These are phyloP conservation scores for Evansstolkia leycettana DNA, from an alignment of 495 filamentous ascomycete genomes.

Conservation along the genomic window DNA sequence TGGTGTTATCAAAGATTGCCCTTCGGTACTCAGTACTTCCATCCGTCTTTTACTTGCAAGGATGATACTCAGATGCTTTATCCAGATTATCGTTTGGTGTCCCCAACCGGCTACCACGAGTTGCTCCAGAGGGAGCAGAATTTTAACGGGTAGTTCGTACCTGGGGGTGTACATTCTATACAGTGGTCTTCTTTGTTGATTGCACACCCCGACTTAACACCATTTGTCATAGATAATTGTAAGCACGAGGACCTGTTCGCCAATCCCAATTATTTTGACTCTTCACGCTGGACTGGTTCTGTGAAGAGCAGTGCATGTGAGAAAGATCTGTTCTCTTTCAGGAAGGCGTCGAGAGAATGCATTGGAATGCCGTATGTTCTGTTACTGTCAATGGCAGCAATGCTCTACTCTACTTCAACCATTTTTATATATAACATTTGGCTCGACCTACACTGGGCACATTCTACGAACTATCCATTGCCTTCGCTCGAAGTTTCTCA, in stretches of 20 bases:
- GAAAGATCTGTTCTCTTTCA: slow-evolving; percentile 21
- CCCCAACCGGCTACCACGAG: slow-evolving; percentile 15
- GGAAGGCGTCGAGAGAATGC: slow-evolving; percentile 23
- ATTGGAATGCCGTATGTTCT: slow-evolving; percentile 25
- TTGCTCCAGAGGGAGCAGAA: slow-evolving; percentile 13
- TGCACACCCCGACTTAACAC: background rate
- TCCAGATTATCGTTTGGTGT: slow-evolving; percentile 18
- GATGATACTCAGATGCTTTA: background rate
- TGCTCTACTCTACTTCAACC: background rate
- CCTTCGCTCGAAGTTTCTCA: slow-evolving; percentile 16
- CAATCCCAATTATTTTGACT: too few species aligned
- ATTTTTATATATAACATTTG: background rate
- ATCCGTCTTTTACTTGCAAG: background rate
- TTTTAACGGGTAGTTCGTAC: slow-evolving; percentile 14
- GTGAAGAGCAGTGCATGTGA: slow-evolving; percentile 8
- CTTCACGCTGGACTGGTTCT: too few species aligned
- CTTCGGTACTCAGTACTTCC: too few species aligned
- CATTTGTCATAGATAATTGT: slow-evolving; percentile 6
- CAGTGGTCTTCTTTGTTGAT: background rate
- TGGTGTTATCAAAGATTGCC: slow-evolving; percentile 17
- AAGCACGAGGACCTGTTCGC: slow-evolving; percentile 1
- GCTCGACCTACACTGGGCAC: slow-evolving; percentile 4
- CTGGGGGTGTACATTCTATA: slow-evolving; percentile 11
- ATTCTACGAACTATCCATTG: slow-evolving; percentile 22
- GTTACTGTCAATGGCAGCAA: too few species aligned